phyloP scores from a whole-genome alignment of 768 basidiomycete genomes.

The Boletus bicolor region DNA sequence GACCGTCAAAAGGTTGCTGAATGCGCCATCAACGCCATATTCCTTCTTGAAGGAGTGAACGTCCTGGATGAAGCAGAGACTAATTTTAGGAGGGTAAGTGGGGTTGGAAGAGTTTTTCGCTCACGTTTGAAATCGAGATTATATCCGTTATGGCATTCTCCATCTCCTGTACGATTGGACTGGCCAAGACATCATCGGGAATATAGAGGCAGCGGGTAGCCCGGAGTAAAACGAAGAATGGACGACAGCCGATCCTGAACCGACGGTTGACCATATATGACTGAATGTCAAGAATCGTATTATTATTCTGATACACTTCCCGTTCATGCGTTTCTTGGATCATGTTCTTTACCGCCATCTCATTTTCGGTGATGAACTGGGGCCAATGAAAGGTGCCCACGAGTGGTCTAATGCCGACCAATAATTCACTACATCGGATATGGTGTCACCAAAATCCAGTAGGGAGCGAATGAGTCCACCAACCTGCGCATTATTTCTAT shows the following conservation, averaged over 20 bases:
- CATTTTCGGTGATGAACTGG: conserved; percentile 4
- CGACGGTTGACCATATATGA: conserved; percentile 12
- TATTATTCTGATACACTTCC: not conserved
- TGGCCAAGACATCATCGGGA: conserved; percentile 6
- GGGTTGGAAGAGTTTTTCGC: not conserved
- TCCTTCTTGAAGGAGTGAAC: conserved; percentile 21
- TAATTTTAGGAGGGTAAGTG: not conserved
- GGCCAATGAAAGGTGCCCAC: conserved; percentile 13
- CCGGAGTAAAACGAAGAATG: not conserved
- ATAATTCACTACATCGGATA: conserved; percentile 3
- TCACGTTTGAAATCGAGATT: conserved; percentile 10
- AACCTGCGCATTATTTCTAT: conserved; percentile 7
- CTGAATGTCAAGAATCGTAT: conserved; percentile 1
- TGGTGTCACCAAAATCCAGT: not conserved
- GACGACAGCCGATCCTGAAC: not conserved
- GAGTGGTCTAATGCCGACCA: conserved; percentile 1
- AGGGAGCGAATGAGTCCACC: not conserved
- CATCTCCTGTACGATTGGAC: conserved; percentile 11
- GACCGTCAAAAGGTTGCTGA: conserved; percentile 11
- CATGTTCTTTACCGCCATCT: not conserved
- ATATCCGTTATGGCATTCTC: conserved; percentile 8
- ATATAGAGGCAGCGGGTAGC: not conserved
- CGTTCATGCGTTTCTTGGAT: conserved; percentile 7
- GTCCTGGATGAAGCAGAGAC: conserved; percentile 3
- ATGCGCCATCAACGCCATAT: conserved; percentile 1